These are phyloP conservation scores for Emmonsia crescens DNA, from an alignment of 2,329 filamentous ascomycete genomes.

Conservation along the genomic window DNA sequence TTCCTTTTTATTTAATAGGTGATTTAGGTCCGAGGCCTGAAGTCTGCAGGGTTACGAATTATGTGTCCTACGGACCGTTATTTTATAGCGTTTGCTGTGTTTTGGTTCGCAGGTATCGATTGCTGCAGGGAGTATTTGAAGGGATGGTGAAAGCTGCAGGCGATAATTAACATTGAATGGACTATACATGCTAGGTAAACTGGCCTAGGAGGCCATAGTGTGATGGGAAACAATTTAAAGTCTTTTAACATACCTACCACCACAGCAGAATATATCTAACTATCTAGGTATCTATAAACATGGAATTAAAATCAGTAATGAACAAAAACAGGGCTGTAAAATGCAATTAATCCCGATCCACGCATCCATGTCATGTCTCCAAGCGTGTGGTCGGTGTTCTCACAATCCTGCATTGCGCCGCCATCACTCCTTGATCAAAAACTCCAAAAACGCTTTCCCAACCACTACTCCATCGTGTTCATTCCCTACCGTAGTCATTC, in stretches of 20 bases:
- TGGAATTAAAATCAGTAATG: background rate
- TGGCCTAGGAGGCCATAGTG: too few relatives aligned
- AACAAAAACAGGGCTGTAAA: background rate
- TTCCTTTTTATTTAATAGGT: slow-evolving; percentile 12
- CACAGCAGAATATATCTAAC: background rate
- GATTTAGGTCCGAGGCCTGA: background rate
- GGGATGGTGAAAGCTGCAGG: background rate
- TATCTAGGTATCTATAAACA: background rate
- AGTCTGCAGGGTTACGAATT: background rate
- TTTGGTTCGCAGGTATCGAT: background rate
- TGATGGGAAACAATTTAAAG: background rate
- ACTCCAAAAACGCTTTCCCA: slow-evolving; percentile 62
- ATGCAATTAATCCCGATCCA: background rate
- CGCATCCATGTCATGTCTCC: too few relatives aligned
- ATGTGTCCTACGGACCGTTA: background rate
- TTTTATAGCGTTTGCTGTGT: background rate
- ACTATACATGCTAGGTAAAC: too few relatives aligned
- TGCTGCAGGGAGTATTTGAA: background rate
- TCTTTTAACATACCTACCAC: background rate
- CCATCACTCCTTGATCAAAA: slow-evolving; percentile 42
- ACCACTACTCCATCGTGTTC: slow-evolving; percentile 73
- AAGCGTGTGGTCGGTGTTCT: too few relatives aligned
- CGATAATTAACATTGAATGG: background rate
- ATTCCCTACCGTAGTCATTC: slow-evolving; percentile 52
- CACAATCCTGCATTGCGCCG: too few relatives aligned